Conservation (phyloP, 306 rosid species). For the Lupinus albus region DNA sequence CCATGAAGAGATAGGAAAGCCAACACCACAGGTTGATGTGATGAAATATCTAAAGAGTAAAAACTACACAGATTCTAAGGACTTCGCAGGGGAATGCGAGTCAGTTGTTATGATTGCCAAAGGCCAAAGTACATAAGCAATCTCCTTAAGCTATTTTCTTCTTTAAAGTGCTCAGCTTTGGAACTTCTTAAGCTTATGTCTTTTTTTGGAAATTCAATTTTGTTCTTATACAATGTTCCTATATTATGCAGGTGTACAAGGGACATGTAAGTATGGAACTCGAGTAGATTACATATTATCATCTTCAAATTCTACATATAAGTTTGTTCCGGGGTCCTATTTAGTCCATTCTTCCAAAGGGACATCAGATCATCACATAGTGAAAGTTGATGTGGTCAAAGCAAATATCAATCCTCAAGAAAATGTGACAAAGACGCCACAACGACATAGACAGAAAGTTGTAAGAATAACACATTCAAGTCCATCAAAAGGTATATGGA, state of each 20-base stretch:
- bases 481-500: constrained; percentile 71
- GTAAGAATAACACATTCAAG: constrained; percentile 56
- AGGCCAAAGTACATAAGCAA: constrained; percentile 76
- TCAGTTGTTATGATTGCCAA: constrained; percentile 97
- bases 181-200: background rate
- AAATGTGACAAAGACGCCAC: constrained; percentile 39
- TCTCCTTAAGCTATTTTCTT: constrained; percentile 11
- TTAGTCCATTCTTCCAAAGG: constrained; percentile 92
- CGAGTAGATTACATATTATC: constrained; percentile 87
- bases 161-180: background rate
- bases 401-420: constrained; percentile 38
- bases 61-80: constrained; percentile 76
- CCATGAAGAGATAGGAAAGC: constrained; percentile 84
- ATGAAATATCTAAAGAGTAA: constrained; percentile 71
- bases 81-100: constrained; percentile 80
- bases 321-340: constrained; percentile 89
- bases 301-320: constrained; percentile 64
- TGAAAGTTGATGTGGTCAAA: constrained; percentile 73
- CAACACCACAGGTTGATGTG: constrained; percentile 82
- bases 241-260: constrained; percentile 82
- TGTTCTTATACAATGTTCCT: background rate
- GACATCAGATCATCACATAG: constrained; percentile 97
- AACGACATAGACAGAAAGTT: constrained; percentile 54
- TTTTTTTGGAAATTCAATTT: constrained; percentile 19
- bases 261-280: constrained; percentile 96